phyloP scores from a whole-genome alignment of 2,329 filamentous ascomycete species.

The Colletotrichum acutatum region DNA sequence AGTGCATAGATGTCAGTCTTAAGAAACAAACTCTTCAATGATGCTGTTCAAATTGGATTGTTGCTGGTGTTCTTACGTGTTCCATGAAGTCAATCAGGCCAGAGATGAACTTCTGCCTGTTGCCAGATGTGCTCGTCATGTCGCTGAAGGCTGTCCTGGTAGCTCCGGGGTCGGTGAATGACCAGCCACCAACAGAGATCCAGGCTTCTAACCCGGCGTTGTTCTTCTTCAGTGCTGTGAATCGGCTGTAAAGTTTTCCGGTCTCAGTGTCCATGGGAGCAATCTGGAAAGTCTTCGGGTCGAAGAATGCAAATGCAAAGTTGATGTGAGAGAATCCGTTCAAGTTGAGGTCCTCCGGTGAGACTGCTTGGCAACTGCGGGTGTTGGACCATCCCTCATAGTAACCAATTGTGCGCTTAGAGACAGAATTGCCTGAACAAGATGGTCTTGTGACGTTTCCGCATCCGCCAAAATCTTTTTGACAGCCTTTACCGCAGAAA shows the following conservation, averaged over 20 bases:
- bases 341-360: conserved; percentile 35
- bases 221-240: conserved; percentile 46
- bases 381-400: conserved; percentile 39
- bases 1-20: conserved; percentile 49
- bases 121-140: conserved; percentile 43
- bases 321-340: conserved; percentile 40
- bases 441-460: not conserved
- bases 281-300: conserved; percentile 44
- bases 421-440: not conserved
- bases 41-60: not conserved
- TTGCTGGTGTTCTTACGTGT: conserved; percentile 41
- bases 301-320: conserved; percentile 54
- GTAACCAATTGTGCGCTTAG: conserved; percentile 44
- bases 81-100: conserved; percentile 51
- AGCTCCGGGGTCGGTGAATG: conserved; percentile 43
- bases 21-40: not conserved
- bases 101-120: conserved; percentile 47
- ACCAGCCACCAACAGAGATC: conserved; percentile 55
- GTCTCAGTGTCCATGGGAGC: conserved; percentile 37
- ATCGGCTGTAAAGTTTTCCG: conserved; percentile 37
- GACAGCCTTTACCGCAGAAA: conserved; percentile 12
- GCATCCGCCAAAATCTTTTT: conserved; percentile 7
- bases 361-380: conserved; percentile 34
- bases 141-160: conserved; percentile 42
- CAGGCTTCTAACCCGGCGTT: conserved; percentile 46